These are phyloP conservation scores for Tetrapisispora taiwanensis DNA, from an alignment of 805 yeast genomes.

Conservation along the genomic window DNA sequence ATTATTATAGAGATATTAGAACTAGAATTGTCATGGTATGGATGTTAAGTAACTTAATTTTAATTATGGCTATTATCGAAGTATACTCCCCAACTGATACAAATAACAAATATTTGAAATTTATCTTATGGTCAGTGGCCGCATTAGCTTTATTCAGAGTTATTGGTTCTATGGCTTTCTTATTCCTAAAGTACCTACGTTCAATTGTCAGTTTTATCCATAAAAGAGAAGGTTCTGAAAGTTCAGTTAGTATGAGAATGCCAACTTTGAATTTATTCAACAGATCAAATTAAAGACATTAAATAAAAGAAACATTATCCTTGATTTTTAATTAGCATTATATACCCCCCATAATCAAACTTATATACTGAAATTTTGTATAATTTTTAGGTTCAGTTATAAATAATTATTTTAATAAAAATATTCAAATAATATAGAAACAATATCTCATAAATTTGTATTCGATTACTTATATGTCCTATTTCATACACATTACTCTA, in stretches of 20 bases:
- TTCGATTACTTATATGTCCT: no score
- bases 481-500: no score
- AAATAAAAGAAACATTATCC: slow-evolving; percentile 4
- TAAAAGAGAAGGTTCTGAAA: slow-evolving; percentile 11
- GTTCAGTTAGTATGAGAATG: slow-evolving; percentile 14
- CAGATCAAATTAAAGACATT: slow-evolving; percentile 46
- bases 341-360: neutral
- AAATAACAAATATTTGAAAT: slow-evolving; percentile 66
- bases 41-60: slow-evolving; percentile 72
- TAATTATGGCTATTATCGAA: slow-evolving; percentile 82
- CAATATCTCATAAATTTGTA: no score
- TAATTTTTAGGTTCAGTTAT: neutral
- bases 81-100: slow-evolving; percentile 59
- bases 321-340: neutral
- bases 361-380: neutral
- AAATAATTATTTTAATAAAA: neutral
- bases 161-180: slow-evolving; percentile 64
- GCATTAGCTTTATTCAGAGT: slow-evolving; percentile 75
- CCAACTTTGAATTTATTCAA: slow-evolving; percentile 12
- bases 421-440: neutral
- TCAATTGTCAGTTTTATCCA: slow-evolving; percentile 32
- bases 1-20: slow-evolving; percentile 89
- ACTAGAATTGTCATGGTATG: slow-evolving; percentile 93
- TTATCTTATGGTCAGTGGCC: slow-evolving; percentile 90
- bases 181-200: slow-evolving; percentile 35